Conservation (phyloP, 306 rosid genomes). For the Dryas alaskensis region DNA sequence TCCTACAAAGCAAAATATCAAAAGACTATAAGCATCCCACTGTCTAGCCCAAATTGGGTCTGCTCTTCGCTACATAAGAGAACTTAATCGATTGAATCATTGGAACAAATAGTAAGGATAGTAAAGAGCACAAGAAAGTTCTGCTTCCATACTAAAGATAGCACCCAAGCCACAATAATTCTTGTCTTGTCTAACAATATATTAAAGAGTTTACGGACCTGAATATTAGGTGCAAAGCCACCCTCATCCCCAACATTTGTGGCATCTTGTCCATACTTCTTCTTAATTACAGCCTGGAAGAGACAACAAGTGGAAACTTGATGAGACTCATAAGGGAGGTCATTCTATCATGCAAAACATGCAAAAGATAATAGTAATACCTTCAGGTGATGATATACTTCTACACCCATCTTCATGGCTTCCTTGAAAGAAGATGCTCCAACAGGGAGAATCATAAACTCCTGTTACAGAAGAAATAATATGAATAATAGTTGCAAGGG, state of each 20-base stretch:
- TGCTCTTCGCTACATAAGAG: neutral
- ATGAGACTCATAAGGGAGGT: neutral
- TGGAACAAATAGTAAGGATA: too few species aligned
- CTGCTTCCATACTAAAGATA: neutral
- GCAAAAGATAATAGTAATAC: slow-evolving; percentile 14
- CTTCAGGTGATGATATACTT: slow-evolving; percentile 82
- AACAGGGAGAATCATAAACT: slow-evolving; percentile 78
- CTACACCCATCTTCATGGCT: slow-evolving; percentile 90
- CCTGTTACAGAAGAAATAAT: slow-evolving; percentile 37
- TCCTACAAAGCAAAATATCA: slow-evolving; percentile 41
- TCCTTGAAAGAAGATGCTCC: slow-evolving; percentile 83
- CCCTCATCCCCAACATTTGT: slow-evolving; percentile 86
- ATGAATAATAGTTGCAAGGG: neutral
- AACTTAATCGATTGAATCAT: too few species aligned
- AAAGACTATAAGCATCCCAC: neutral
- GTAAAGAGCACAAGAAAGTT: neutral
- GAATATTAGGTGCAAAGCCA: slow-evolving; percentile 85
- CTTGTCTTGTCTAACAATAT: neutral
- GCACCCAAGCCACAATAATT: neutral
- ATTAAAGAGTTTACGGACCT: slow-evolving; percentile 34
- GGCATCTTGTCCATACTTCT: slow-evolving; percentile 89
- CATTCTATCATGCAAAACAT: neutral
- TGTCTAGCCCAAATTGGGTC: neutral
- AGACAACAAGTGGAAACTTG: slow-evolving; percentile 12
- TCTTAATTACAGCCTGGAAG: slow-evolving; percentile 69